Evolutionary conservation across 2,329 filamentous ascomycete species (phyloP).

Genomic region (Monilinia aucupariae): DNA sequence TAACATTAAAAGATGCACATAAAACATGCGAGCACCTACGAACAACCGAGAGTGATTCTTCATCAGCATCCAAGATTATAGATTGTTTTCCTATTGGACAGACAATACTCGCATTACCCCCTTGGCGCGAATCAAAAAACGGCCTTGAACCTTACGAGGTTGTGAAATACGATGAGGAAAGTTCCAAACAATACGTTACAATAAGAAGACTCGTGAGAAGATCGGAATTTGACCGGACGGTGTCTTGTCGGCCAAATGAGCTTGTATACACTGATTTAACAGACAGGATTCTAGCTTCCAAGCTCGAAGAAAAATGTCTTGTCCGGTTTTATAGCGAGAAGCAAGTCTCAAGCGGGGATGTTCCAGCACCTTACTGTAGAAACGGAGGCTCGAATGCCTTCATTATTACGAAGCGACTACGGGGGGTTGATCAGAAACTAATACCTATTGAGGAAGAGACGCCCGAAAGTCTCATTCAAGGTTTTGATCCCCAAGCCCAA

Average conservation of each 20-base stretch:
- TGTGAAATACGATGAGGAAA: conserved; percentile 36
- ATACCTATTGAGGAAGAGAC: conserved; percentile 35
- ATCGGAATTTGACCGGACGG: conserved; percentile 35
- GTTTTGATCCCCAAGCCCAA: conserved; percentile 44
- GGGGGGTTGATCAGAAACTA: conserved; percentile 31
- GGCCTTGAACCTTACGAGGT: conserved; percentile 58
- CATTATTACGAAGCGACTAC: conserved; percentile 48
- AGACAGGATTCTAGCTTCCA: conserved; percentile 35
- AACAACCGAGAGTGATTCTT: background rate
- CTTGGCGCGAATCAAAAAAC: conserved; percentile 41
- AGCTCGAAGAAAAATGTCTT: conserved; percentile 52
- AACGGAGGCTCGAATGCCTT: conserved; percentile 62
- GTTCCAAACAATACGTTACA: conserved; percentile 33
- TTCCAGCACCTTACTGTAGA: conserved; percentile 60
- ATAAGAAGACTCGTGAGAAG: conserved; percentile 53
- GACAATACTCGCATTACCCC: conserved; percentile 42
- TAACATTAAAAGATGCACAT: conserved; percentile 51
- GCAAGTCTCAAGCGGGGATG: conserved; percentile 33
- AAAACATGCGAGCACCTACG: conserved; percentile 45
- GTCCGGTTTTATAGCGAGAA: conserved; percentile 49
- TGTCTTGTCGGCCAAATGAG: conserved; percentile 37
- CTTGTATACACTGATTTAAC: conserved; percentile 49
- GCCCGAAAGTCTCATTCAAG: conserved; percentile 45
- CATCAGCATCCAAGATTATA: conserved; percentile 13
- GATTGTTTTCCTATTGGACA: conserved; percentile 48